Percentiles rank a stretch among this genome's conserved stretches.
phyloP scores from a whole-genome alignment of 257 asterid species.

The Leonotis leonurus region DNA sequence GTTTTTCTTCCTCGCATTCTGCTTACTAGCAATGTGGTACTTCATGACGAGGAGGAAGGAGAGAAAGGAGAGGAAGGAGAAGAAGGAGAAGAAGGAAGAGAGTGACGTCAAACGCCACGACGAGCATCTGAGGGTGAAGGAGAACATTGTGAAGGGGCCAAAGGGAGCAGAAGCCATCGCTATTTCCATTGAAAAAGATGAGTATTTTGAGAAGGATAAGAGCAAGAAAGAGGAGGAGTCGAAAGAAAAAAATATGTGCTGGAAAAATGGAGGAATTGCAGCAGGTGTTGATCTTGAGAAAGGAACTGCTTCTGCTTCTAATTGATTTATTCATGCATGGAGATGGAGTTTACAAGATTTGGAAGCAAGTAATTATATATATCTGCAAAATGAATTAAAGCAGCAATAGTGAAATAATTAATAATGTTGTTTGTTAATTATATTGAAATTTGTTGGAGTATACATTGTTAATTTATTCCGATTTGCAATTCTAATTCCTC shows the following conservation, averaged over 20 bases:
- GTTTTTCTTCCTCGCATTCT: constrained; percentile 20
- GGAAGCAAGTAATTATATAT: too few species aligned
- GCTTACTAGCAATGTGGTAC: constrained; percentile 26
- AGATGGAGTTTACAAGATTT: background rate
- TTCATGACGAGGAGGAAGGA: constrained; percentile 26
- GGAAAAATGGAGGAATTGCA: constrained; percentile 18
- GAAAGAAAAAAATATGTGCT: constrained; percentile 7
- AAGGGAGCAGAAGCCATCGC: constrained; percentile 23
- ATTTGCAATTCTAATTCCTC: too few species aligned
- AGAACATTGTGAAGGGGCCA: constrained; percentile 33
- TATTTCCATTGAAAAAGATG: constrained; percentile 37
- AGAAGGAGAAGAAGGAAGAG: too few species aligned
- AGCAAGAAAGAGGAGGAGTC: constrained; percentile 22
- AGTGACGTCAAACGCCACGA: constrained; percentile 24
- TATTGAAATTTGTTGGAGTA: background rate
- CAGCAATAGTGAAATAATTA: background rate
- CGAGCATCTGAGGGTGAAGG: constrained; percentile 35
- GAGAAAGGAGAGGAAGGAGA: constrained; percentile 17
- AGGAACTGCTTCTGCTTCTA: constrained; percentile 2
- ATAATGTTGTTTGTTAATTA: background rate
- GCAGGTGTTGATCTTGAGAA: background rate
- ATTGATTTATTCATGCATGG: background rate
- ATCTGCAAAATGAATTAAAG: background rate
- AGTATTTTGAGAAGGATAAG: constrained; percentile 29
- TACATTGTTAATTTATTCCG: background rate